Base-by-base conservation (phyloP, 2,329 filamentous ascomycete genomes). In the Xylariaceae sp. region DNA sequence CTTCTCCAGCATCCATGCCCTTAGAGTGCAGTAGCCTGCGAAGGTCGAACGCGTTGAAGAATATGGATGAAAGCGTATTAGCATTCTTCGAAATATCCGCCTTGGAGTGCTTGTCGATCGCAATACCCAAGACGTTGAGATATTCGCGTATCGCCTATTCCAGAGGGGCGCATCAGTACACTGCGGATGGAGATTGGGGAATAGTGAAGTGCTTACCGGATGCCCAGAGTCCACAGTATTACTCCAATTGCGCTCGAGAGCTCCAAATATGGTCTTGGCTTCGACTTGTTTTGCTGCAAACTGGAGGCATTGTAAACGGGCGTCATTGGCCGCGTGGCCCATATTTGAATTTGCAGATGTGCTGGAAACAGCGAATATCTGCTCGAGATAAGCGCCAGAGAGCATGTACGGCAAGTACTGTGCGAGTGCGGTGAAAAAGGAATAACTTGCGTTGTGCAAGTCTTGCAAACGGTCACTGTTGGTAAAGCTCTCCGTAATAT, bases 341-440 rank as follows among this genome's bases (percentile, higher is more conserved):
- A 90, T 68, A 15, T 74, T 76, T 4, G 80, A 75, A 48, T 77
- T 77, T 14, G 88, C 84, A 42, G 90, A 94, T 43, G 76, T 75
- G 65, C 86, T 87, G 5, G 89, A 91, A 11, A 89, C 77, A 12
- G 76, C 71, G 22, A 97, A 71, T 42, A 95, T 78, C 43, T 79
- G 81, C 54, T 88, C 83, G 11, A 97, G 70, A 58, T 92, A 85
- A 5, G 80, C 76, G 1, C 81, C 82, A 11, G 90, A 89, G 53
- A 97, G 76, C 83, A 97, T 95, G 70, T 89, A 96, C 1, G 92
- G 90, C 22, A 97, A 73, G 59, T 94, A 83, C 58, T 94, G 85
- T 11, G 92, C 81, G 40, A 96, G 75, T 7, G 90, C 81, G 42
- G 84, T 86, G 53, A 96, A 75, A 50, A 97, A 83, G 0, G 88